A percentile compares a stretch with the other conserved stretches of the same genome.
These are phyloP conservation scores for Entomortierella parvispora DNA, from an alignment of 192 early-diverging fungal species.

Conservation along the genomic window DNA sequence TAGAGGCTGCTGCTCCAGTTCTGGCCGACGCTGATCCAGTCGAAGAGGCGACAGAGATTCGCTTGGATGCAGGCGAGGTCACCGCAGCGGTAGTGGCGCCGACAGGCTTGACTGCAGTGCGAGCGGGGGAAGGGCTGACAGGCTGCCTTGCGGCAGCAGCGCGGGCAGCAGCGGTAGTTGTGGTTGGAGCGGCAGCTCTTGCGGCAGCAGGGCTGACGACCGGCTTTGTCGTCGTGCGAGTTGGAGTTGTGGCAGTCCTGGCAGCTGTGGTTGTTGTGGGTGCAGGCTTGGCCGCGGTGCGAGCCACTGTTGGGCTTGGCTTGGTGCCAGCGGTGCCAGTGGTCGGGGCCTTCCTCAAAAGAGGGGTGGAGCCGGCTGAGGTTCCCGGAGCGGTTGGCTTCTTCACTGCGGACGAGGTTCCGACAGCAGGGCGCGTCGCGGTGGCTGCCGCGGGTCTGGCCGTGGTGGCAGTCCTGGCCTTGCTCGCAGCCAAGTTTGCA, in stretches of 20 bases:
- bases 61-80: constrained; percentile 14
- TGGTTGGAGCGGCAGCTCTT: neutral
- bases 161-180: neutral
- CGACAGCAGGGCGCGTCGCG: neutral
- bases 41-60: constrained; percentile 6
- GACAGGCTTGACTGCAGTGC: constrained; percentile 5
- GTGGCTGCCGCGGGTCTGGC: constrained; percentile 11
- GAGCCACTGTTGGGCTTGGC: neutral
- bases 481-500: neutral
- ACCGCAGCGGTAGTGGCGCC: constrained; percentile 1
- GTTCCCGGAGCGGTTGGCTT: neutral
- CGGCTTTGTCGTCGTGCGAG: neutral
- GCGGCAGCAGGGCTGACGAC: neutral
- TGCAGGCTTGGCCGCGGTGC: neutral
- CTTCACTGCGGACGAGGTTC: neutral
- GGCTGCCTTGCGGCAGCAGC: neutral
- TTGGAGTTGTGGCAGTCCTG: neutral
- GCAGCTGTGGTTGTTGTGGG: neutral
- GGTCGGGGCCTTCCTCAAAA: neutral
- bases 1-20: constrained; percentile 3
- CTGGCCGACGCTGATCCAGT: constrained; percentile 8
- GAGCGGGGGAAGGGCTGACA: neutral
- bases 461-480: constrained; percentile 1
- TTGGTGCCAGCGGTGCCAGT: neutral
- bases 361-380: too few relatives aligned